Conservation (phyloP, 306 rosid species). For the Amphicarpaea edgeworthii region DNA sequence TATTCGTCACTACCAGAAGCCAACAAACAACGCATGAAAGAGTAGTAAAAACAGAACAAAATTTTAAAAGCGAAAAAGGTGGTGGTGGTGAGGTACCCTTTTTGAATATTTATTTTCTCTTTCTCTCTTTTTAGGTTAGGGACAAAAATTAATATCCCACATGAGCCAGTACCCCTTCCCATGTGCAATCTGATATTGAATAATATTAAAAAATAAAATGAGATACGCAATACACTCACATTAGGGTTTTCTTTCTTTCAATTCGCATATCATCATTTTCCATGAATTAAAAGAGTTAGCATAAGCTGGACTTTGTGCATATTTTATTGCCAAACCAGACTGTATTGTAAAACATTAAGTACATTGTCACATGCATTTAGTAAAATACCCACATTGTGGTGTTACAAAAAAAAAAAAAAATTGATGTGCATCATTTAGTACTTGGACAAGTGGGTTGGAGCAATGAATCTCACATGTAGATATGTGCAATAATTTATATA, state of each 20-base stretch:
- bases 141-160: conserved; percentile 38
- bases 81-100: neutral
- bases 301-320: conserved; percentile 36
- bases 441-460: conserved; percentile 2
- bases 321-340: conserved; percentile 18
- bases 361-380: conserved; percentile 36
- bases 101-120: conserved; percentile 26
- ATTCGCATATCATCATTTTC: conserved; percentile 44
- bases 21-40: conserved; percentile 28
- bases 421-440: neutral
- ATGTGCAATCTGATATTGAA: conserved; percentile 44
- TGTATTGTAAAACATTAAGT: conserved; percentile 37
- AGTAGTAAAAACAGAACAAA: conserved; percentile 23
- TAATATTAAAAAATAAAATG: neutral
- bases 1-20: conserved; percentile 15
- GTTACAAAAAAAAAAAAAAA: neutral
- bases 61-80: neutral
- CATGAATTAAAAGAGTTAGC: conserved; percentile 29
- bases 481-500: neutral
- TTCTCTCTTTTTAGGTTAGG: conserved; percentile 40
- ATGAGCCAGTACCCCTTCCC: conserved; percentile 31
- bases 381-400: conserved; percentile 15
- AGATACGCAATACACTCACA: neutral
- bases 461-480: neutral
- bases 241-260: conserved; percentile 33